Conservation (phyloP, 2,329 filamentous ascomycete species). For the Cercospora beticola region DNA sequence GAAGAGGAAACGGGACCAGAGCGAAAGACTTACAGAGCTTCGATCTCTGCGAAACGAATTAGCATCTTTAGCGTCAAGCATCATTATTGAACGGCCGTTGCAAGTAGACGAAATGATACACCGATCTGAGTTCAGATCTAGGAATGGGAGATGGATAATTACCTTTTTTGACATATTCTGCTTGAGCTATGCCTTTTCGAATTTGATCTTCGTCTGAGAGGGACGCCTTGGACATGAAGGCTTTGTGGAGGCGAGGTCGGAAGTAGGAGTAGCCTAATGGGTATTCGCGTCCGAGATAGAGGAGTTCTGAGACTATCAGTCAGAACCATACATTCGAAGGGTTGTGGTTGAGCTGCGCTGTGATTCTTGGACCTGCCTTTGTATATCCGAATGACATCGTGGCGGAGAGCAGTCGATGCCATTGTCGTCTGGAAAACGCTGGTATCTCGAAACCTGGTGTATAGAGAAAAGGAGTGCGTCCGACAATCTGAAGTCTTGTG, state of each 20-base stretch:
- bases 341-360: neutral
- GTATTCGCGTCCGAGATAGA: slow-evolving; percentile 82
- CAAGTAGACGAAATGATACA: neutral
- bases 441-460: too few relatives aligned
- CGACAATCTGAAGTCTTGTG: too few relatives aligned
- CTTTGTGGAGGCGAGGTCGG: slow-evolving; percentile 74
- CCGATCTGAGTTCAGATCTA: neutral
- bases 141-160: slow-evolving; percentile 3
- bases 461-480: neutral
- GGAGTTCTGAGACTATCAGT: slow-evolving; percentile 61
- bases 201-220: slow-evolving; percentile 75
- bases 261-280: slow-evolving; percentile 84
- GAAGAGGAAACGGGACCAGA: neutral
- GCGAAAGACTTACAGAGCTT: slow-evolving; percentile 70
- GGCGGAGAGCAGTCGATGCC: slow-evolving; percentile 55
- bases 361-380: slow-evolving; percentile 61
- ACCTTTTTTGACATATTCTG: slow-evolving; percentile 92
- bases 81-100: neutral
- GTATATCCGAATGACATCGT: slow-evolving; percentile 81
- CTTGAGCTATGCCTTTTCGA: slow-evolving; percentile 68
- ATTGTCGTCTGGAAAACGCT: slow-evolving; percentile 6
- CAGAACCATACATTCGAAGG: neutral
- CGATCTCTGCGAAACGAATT: slow-evolving; percentile 65
- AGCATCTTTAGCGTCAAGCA: slow-evolving; percentile 9
- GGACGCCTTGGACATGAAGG: slow-evolving; percentile 73